Evolutionary conservation across 768 basidiomycete genomes (phyloP), one percentile per base, ranked within the genome.

Genomic region (Inosperma sp.): DNA sequence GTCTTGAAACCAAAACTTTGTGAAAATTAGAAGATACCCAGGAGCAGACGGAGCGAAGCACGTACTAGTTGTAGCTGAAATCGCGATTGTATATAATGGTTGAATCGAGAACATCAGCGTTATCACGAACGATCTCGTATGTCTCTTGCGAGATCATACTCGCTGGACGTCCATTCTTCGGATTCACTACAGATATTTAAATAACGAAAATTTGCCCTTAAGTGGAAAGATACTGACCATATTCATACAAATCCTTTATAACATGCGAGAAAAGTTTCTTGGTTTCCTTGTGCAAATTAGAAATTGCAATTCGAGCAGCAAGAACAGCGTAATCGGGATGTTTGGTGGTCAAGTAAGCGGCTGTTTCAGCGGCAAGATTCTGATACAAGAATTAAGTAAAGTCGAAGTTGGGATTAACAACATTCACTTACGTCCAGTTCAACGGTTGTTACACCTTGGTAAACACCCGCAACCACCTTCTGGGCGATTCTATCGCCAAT

Each of bases 1-100:
- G 96, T 99, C 71, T 99, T 99, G 83, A 98, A 98, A n/a, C 96
- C 96, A 63, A 99, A 99, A 72, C 88, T 91, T 35, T 7, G 23
- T 16, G 10, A 26, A 50, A 8, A 44, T 48, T 5, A 52, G 21
- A 29, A 42, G n/a, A 17, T 23, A 37, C 27, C 25, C 19, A 12
- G 27, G 5, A 16, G 2, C 41, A 27, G 16, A 30, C 12, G 14
- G 8, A 3, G 1, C 16, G 10, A 21, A 4, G 0, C 8, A 71
- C 89, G 33, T 49, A 94, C 92, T 72, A 96, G 69, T 96, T 93
- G 75, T 98, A 98, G 66, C 80, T 89, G 74, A 98, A 99, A 67
- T 99, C 96, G 43, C 96, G 92, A 61, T 95, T 86, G 69, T 97
- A 98, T 68, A 99, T 94, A 71, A 99, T 88, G 14, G 95, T 88